A percentile compares a stretch with the other conserved stretches of the same genome.
phyloP scores from a whole-genome alignment of 2,329 filamentous ascomycete species.

The Drechmeria coniospora region DNA sequence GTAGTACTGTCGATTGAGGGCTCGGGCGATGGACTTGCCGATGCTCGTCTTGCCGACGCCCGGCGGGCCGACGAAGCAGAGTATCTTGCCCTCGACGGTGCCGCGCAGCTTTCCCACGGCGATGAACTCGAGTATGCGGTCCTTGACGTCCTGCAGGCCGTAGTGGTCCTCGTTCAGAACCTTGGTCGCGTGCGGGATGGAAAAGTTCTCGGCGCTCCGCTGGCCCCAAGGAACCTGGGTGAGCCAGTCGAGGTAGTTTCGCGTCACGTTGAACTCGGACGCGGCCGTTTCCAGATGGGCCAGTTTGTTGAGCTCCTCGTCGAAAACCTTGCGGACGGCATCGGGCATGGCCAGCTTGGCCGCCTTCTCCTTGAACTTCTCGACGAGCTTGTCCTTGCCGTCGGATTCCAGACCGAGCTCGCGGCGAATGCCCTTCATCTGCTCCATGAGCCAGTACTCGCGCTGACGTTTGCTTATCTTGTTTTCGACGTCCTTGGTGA shows the following conservation, averaged over 20 bases:
- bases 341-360: slow-evolving; percentile 93
- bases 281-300: slow-evolving; percentile 89
- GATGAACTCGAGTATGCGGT: slow-evolving; percentile 95
- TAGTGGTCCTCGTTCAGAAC: slow-evolving; percentile 96
- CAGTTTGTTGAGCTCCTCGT: slow-evolving; percentile 95
- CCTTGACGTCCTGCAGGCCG: slow-evolving; percentile 93
- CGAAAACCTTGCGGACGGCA: slow-evolving; percentile 90
- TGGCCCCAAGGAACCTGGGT: slow-evolving; percentile 97
- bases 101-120: slow-evolving; percentile 93
- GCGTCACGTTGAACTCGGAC: slow-evolving; percentile 95
- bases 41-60: slow-evolving; percentile 99
- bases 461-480: slow-evolving; percentile 96
- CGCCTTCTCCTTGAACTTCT: slow-evolving; percentile 94
- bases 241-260: slow-evolving; percentile 97
- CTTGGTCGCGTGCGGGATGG: slow-evolving; percentile 74
- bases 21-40: slow-evolving; percentile 91
- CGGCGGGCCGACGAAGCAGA: slow-evolving; percentile 93
- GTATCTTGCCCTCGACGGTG: slow-evolving; percentile 93
- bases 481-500: slow-evolving; percentile 90
- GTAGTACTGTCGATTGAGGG: slow-evolving; percentile 92
- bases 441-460: slow-evolving; percentile 98
- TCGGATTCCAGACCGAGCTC: slow-evolving; percentile 95
- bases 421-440: slow-evolving; percentile 95
- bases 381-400: slow-evolving; percentile 93
- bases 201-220: slow-evolving; percentile 90